Base-by-base conservation (phyloP, 2,329 filamentous ascomycete genomes). In the Alternaria arborescens region DNA sequence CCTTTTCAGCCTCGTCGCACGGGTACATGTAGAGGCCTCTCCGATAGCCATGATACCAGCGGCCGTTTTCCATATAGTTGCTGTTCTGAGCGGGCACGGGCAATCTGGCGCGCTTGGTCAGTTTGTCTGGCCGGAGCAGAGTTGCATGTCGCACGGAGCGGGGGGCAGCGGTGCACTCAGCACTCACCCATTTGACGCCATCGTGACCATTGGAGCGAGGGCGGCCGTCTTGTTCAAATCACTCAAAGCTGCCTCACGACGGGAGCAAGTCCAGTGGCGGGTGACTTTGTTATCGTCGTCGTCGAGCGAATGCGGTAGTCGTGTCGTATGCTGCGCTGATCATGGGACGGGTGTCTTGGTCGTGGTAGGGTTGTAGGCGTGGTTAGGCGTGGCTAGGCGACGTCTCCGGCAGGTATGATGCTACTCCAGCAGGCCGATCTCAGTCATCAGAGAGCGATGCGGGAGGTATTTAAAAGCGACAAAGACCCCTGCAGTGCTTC, bases 1-100 rank as follows among this genome's bases (percentile, higher is more conserved):
- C 90, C 72, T 89, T 86, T 77, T 95, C 92, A 63, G 84, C 82
- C 86, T 90, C 87, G 77, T 95, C 92, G 76, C 91, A 91, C 22
- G 92, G 92, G 65, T 91, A 87, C 79, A 92, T 83, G 77, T 94
- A 94, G 69, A 89, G 87, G 55, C 89, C 89, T 69, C 82, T 85
- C 64, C 86, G 85, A 77, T 84, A 92, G 24, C 85, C 86, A 73
- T 91, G 89, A 75, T 92, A 94, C 63, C 83, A 82, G 55, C 91
- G 86, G 20, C 87, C 89, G 78, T 93, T 89, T 74, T 91, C 89
- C 70, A 71, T 61, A 64, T 86, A 85, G 68, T 86, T 82, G 64
- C 76, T 76, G 59, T 82, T 79, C 43, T 72, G 78, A 61, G 75
- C 71, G 66, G 75, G 74, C 65, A 78, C 74, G 67, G 77, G 76